Conservation (phyloP, 257 asterid genomes). For the Primulina eburnea region DNA sequence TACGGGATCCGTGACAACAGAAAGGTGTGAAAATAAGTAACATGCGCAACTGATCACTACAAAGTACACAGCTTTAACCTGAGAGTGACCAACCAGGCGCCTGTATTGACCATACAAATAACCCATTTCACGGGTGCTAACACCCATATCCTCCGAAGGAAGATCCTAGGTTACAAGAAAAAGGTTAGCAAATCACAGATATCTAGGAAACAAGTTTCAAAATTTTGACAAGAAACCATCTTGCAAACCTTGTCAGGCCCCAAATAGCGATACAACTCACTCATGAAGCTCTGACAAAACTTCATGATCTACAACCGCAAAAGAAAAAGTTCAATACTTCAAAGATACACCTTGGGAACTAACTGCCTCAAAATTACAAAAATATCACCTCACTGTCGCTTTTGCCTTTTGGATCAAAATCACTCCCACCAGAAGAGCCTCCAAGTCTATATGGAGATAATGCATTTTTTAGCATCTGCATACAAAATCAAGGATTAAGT, state of each 20-base stretch:
- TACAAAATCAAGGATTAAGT: slow-evolving; percentile 30
- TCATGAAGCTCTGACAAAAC: slow-evolving; percentile 98
- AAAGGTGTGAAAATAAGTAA: neutral
- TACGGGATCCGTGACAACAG: neutral
- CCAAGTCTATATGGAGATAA: slow-evolving; percentile 96
- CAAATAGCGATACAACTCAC: slow-evolving; percentile 86
- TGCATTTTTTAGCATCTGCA: slow-evolving; percentile 91
- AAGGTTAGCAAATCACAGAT: slow-evolving; percentile 24
- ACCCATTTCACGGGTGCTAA: slow-evolving; percentile 98
- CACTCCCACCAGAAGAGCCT: slow-evolving; percentile 99
- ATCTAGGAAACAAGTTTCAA: slow-evolving; percentile 16
- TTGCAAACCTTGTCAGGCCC: slow-evolving; percentile 86
- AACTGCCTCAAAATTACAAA: slow-evolving; percentile 23
- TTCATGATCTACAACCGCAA: slow-evolving; percentile 63
- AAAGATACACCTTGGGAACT: slow-evolving; percentile 21
- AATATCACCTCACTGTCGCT: slow-evolving; percentile 75
- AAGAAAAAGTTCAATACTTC: slow-evolving; percentile 24
- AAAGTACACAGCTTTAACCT: slow-evolving; percentile 47
- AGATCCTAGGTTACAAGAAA: slow-evolving; percentile 62
- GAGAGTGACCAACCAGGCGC: slow-evolving; percentile 92
- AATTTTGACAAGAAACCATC: slow-evolving; percentile 21
- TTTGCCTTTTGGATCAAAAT: slow-evolving; percentile 93
- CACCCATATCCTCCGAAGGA: slow-evolving; percentile 99
- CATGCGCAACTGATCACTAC: slow-evolving; percentile 6
- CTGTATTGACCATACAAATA: slow-evolving; percentile 92